These are phyloP conservation scores for Hygrocybe coccinea DNA, from an alignment of 768 basidiomycete species.

Conservation along the genomic window DNA sequence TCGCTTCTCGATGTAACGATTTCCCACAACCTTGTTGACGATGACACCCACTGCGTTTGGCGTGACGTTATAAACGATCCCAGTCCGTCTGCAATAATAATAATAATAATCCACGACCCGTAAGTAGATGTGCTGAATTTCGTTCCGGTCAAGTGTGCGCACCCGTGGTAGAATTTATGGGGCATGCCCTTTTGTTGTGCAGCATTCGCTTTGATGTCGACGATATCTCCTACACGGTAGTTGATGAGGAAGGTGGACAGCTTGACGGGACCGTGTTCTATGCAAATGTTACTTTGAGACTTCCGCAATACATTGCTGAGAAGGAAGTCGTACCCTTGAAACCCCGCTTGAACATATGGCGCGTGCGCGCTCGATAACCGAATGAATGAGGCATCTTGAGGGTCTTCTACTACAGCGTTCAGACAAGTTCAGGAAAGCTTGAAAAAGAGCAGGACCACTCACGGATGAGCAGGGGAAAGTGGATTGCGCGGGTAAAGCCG, in stretches of 20 bases:
- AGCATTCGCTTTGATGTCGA: conserved; percentile 99
- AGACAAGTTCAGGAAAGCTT: conserved; percentile 11
- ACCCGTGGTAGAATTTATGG: conserved; percentile 98
- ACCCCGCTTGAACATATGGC: conserved; percentile 99
- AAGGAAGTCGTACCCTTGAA: conserved; percentile 78
- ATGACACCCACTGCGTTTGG: conserved; percentile 93
- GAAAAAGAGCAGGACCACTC: conserved; percentile 12
- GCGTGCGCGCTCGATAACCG: conserved; percentile 99
- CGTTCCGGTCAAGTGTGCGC: conserved; percentile 29
- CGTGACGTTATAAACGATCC: conserved; percentile 98
- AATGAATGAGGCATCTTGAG: conserved; percentile 99
- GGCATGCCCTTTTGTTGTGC: conserved; percentile 99
- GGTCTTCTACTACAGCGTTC: conserved; percentile 32
- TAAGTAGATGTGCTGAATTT: neutral
- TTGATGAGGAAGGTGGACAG: conserved; percentile 89
- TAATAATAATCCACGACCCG: neutral
- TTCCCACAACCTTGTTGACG: conserved; percentile 97
- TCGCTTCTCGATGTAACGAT: conserved; percentile 98
- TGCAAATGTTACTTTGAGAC: conserved; percentile 8
- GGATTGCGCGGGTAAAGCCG: conserved; percentile 49
- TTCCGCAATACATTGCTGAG: conserved; percentile 4
- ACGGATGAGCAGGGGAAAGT: conserved; percentile 34
- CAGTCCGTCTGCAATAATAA: conserved; percentile 73
- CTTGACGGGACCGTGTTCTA: conserved; percentile 87
- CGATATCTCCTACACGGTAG: conserved; percentile 96